Evolutionary conservation across 2,329 filamentous ascomycete genomes (phyloP).

Genomic region (Alternaria arbusti): DNA sequence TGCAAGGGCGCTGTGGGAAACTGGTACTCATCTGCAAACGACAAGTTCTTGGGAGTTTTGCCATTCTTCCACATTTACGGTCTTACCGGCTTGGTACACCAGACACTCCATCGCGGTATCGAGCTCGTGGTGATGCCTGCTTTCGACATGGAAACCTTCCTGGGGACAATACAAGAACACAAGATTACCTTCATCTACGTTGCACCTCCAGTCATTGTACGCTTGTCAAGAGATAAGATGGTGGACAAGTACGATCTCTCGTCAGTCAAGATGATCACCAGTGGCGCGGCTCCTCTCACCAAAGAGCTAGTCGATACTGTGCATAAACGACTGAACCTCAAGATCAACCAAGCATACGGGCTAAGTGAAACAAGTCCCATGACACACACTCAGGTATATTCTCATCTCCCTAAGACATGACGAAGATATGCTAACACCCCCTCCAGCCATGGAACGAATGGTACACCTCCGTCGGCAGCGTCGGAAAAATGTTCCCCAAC

Average conservation of each 20-base stretch:
- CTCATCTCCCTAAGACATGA: too few species aligned
- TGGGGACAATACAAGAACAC: conserved; percentile 74
- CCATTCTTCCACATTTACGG: conserved; percentile 93
- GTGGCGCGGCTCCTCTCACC: conserved; percentile 82
- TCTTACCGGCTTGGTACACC: conserved; percentile 75
- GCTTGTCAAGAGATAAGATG: conserved; percentile 76
- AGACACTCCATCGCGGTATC: conserved; percentile 70
- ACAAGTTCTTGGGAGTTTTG: conserved; percentile 77
- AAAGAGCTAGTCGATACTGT: conserved; percentile 77
- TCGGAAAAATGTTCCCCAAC: conserved; percentile 78
- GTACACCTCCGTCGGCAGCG: conserved; percentile 65
- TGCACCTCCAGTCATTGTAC: conserved; percentile 81
- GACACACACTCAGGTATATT: conserved; percentile 31
- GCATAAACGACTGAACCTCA: conserved; percentile 68
- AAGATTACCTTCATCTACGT: conserved; percentile 78
- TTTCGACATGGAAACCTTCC: conserved; percentile 82
- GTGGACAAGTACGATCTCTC: conserved; percentile 81
- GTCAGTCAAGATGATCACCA: conserved; percentile 80
- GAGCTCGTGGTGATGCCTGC: conserved; percentile 73
- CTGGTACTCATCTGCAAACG: conserved; percentile 68
- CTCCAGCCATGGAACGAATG: conserved; percentile 33
- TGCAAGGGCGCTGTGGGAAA: conserved; percentile 83
- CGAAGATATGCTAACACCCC: not conserved
- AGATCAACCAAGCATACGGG: conserved; percentile 34
- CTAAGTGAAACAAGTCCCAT: conserved; percentile 34